These are phyloP conservation scores for Carex kokanica DNA, from an alignment of 176 grass and related monocot species.

Conservation along the genomic window DNA sequence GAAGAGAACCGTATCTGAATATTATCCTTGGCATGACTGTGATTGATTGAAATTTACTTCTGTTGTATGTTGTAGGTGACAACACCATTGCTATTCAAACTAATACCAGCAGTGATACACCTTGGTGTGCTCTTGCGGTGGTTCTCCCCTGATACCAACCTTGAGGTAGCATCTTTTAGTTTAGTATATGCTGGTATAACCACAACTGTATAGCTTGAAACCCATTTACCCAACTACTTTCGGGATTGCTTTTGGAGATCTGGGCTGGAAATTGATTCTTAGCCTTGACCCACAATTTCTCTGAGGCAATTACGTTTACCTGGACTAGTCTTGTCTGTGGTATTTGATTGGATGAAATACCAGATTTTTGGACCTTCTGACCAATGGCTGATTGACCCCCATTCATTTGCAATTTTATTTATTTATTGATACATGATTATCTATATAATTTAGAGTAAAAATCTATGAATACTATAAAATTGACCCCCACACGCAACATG, in stretches of 20 bases:
- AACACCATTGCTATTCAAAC: slow-evolving; percentile 94
- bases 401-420: too few relatives aligned
- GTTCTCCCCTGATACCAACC: slow-evolving; percentile 79
- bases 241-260: neutral
- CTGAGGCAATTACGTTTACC: neutral
- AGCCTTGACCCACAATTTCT: neutral
- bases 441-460: too few relatives aligned
- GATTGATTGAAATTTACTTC: neutral
- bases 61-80: slow-evolving; percentile 67
- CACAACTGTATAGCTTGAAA: neutral
- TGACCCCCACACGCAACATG: too few relatives aligned
- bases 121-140: slow-evolving; percentile 92
- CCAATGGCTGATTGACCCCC: too few relatives aligned
- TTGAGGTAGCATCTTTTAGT: slow-evolving; percentile 55
- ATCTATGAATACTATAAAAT: too few relatives aligned
- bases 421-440: too few relatives aligned
- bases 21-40: neutral
- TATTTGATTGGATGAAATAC: neutral
- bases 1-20: neutral
- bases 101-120: slow-evolving; percentile 91
- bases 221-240: neutral
- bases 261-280: neutral
- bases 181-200: neutral
- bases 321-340: neutral
- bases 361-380: neutral